Base-by-base conservation (phyloP, 805 yeast genomes). In the Wickerhamomyces subpelliculosus region DNA sequence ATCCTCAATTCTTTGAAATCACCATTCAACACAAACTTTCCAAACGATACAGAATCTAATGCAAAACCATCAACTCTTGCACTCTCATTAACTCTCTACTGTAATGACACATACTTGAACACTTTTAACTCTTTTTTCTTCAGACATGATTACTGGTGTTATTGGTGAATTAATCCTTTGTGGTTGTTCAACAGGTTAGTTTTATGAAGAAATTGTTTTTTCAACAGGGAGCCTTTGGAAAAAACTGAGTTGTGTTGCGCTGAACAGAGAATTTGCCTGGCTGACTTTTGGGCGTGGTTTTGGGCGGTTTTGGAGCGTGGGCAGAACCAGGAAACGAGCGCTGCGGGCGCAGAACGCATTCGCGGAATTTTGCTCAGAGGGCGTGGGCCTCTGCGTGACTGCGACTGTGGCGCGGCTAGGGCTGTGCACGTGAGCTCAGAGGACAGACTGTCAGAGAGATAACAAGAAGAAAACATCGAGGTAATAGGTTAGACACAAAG, bases 61-160 rank as follows among this genome's bases (percentile, higher is more conserved):
- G n/a, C n/a, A n/a, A n/a, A n/a, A n/a, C n/a, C n/a, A n/a, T n/a
- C n/a, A n/a, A 19, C 19, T 8, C 30, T 23, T 34, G 11, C 39
- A 27, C 37, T 25, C 27, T 28, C 24, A 17, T 27, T 32, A 24
- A 27, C 36, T 25, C 27, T 20, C 23, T 25, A 18, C 18, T 23
- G 18, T 6, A 8, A 3, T 10, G 27, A 25, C 48, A 80, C 88
- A 75, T 80, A 80, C 88, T 78, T 82, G 89, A 68, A 84, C 90
- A 74, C 89, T 81, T 78, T 84, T 87, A 69, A 72, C 55, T 47
- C 51, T 42, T 39, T 36, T 46, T 46, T 44, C 69, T 64, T 87
- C 68, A 67, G 83, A 76, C 83, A 77, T 78, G 65, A 50, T 67
- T 65, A 62, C 58, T 57, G 52, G 53, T 37, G 26, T 32, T 13